Percentiles rank a stretch among this genome's conserved stretches.
phyloP scores from a whole-genome alignment of 2,329 filamentous ascomycete genomes.

The Pseudogymnoascus destructans region DNA sequence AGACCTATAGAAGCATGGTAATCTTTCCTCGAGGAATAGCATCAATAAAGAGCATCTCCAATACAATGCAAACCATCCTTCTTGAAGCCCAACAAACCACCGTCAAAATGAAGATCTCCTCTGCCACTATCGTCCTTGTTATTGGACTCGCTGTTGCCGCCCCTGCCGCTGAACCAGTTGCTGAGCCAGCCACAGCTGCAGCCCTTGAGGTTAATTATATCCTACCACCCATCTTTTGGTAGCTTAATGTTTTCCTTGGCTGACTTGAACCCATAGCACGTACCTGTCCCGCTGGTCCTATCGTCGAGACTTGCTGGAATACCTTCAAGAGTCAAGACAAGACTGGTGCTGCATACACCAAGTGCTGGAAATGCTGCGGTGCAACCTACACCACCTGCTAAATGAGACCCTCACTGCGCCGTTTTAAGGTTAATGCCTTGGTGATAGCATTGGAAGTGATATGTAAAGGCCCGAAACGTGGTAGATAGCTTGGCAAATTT shows the following conservation, averaged over 20 bases:
- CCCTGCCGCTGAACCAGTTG: neutral
- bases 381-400: neutral
- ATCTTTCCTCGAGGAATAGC: neutral
- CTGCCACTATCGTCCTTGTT: neutral
- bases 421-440: neutral
- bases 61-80: neutral
- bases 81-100: neutral
- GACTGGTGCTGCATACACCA: conserved; percentile 3
- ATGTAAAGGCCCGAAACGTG: neutral
- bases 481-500: neutral
- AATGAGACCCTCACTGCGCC: neutral
- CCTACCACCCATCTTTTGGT: neutral
- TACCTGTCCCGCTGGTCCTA: neutral
- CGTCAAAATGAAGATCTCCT: neutral
- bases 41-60: neutral
- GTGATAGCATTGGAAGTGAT: neutral
- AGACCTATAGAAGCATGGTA: neutral
- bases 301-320: neutral
- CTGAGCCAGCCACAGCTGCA: neutral
- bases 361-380: neutral
- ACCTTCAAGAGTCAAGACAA: neutral
- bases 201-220: neutral
- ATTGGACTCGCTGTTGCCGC: neutral
- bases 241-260: neutral
- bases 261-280: neutral